Evolutionary conservation across 2,329 filamentous ascomycete genomes (phyloP).

Genomic region (Fusarium piperis): DNA sequence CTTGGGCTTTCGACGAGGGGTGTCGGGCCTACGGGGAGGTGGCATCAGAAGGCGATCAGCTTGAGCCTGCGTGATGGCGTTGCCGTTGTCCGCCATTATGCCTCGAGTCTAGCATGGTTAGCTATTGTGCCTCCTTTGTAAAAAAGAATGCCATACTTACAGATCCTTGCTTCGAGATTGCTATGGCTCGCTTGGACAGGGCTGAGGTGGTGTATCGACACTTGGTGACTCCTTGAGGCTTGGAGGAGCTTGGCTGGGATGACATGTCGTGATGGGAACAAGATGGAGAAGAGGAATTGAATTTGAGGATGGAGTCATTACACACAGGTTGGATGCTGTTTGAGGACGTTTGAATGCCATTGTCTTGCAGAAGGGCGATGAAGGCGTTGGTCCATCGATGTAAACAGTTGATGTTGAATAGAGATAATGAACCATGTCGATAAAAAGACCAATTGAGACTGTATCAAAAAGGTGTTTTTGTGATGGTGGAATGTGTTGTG

Average conservation of each 20-base stretch:
- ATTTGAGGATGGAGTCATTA: not conserved
- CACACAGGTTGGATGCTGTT: not conserved
- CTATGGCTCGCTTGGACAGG: not conserved
- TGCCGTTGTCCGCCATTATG: not conserved
- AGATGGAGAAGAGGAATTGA: not conserved
- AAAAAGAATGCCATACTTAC: not conserved
- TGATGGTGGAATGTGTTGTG: not conserved
- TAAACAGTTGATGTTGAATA: not conserved
- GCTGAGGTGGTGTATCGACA: not conserved
- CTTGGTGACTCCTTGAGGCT: not conserved
- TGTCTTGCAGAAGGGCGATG: too few species aligned
- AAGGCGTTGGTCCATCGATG: not conserved
- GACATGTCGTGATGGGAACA: not conserved
- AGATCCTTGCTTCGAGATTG: not conserved
- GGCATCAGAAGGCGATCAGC: not conserved
- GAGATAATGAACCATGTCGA: not conserved
- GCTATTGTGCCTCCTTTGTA: rapidly evolving
- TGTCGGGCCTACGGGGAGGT: not conserved
- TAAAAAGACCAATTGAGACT: not conserved
- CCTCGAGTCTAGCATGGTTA: not conserved
- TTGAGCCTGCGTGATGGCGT: not conserved
- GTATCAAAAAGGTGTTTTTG: not conserved
- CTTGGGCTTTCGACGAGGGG: not conserved
- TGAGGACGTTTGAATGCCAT: not conserved
- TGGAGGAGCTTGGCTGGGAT: not conserved